Percentiles rank a stretch among this genome's conserved stretches.
phyloP scores from a whole-genome alignment of 768 basidiomycete genomes.

The Mycena galopus region DNA sequence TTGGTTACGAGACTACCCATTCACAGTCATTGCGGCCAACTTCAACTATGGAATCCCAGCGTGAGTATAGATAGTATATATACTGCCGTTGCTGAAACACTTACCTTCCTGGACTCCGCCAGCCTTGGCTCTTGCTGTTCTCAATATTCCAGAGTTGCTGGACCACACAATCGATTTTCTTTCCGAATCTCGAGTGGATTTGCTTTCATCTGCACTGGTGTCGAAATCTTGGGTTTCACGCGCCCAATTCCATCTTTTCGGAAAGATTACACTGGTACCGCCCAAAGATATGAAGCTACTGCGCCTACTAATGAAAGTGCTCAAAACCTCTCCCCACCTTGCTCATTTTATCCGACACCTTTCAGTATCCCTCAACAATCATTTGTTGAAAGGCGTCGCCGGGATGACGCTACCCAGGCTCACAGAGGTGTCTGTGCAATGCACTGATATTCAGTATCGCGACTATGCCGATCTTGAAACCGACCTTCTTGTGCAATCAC shows the following conservation, averaged over 20 bases:
- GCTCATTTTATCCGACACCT: not conserved
- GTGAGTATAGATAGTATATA: no score
- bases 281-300: not conserved
- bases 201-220: not conserved
- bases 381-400: not conserved
- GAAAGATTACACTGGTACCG: not conserved
- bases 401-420: not conserved
- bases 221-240: not conserved
- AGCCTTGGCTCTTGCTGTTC: not conserved
- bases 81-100: no score
- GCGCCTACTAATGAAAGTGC: not conserved
- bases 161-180: conserved; percentile 7
- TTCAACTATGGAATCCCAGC: no score
- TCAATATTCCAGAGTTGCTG: conserved; percentile 5
- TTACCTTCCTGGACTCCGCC: no score
- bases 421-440: not conserved
- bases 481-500: not conserved
- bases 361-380: not conserved
- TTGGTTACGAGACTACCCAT: no score
- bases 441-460: not conserved
- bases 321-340: not conserved
- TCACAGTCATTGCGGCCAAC: no score
- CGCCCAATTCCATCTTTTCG: conserved; percentile 2
- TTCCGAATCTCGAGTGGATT: not conserved
- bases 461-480: not conserved